A percentile compares a stretch with the other conserved stretches of the same genome.
These are phyloP conservation scores for Neurospora sp. DNA, from an alignment of 495 filamentous ascomycete genomes.

Conservation along the genomic window DNA sequence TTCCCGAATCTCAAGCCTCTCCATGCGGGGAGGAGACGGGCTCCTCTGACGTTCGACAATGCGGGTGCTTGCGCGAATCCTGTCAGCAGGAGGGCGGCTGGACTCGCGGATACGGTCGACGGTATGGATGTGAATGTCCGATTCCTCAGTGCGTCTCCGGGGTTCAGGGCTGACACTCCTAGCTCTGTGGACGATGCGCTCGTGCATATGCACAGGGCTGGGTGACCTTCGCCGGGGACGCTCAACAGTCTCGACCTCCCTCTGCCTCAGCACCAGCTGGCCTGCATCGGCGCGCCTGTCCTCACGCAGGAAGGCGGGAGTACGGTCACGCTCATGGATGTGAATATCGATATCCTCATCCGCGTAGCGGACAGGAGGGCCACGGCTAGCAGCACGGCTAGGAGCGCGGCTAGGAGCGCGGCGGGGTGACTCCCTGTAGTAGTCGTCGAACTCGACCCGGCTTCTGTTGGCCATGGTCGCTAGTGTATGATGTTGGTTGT, in stretches of 20 bases:
- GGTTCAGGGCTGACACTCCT: conserved; percentile 24
- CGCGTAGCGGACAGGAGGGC: conserved; percentile 24
- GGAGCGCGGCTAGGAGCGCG: conserved; percentile 18
- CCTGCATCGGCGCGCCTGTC: conserved; percentile 27
- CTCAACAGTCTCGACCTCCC: conserved; percentile 36
- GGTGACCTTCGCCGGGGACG: conserved; percentile 29
- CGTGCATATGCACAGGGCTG: conserved; percentile 31
- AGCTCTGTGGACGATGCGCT: conserved; percentile 20
- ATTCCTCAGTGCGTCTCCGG: conserved; percentile 14
- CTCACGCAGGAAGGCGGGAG: conserved; percentile 33
- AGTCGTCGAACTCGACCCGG: conserved; percentile 33
- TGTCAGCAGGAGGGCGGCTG: conserved; percentile 18
- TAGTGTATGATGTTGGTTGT: conserved; percentile 3
- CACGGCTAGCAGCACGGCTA: conserved; percentile 12
- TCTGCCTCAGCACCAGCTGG: conserved; percentile 32
- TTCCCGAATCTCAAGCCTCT: conserved; percentile 27
- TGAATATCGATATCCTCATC: conserved; percentile 28
- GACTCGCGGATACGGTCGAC: conserved; percentile 18
- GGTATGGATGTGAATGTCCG: conserved; percentile 18
- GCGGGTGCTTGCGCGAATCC: conserved; percentile 15
- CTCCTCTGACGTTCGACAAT: conserved; percentile 18
- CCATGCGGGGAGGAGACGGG: conserved; percentile 14
- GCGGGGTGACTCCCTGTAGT: conserved; percentile 21
- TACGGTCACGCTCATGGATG: conserved; percentile 27
- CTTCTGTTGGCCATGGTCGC: conserved; percentile 20